These are phyloP conservation scores for Solanum chacoense DNA, from an alignment of 305 asterid species.

Conservation along the genomic window DNA sequence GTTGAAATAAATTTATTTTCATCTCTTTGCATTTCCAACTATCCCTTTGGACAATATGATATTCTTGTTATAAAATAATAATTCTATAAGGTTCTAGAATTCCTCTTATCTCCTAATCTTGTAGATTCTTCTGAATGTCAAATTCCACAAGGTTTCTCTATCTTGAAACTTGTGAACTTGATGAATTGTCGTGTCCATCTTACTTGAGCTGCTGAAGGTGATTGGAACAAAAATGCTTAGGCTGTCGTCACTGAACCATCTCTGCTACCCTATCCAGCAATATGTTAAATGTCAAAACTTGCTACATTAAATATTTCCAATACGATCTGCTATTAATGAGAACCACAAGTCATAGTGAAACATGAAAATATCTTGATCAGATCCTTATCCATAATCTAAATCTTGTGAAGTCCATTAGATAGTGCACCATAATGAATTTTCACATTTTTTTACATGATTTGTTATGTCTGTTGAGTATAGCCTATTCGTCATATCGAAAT, in stretches of 20 bases:
- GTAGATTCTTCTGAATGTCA: not conserved
- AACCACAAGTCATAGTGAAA: not conserved
- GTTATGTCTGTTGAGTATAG: not conserved
- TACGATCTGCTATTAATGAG: not conserved
- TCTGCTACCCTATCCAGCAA: not conserved
- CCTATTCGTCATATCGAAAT: not conserved
- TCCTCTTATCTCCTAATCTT: not conserved
- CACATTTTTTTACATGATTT: not conserved
- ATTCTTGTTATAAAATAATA: not conserved
- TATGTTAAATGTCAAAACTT: not conserved
- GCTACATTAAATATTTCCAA: not conserved
- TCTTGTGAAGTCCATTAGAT: not conserved
- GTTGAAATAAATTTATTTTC: not conserved
- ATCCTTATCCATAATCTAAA: not conserved
- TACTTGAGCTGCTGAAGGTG: not conserved
- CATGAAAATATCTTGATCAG: not conserved
- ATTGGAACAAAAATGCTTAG: not conserved
- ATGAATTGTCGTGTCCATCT: not conserved
- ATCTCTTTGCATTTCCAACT: not conserved
- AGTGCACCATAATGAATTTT: not conserved
- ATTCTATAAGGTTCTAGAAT: not conserved
- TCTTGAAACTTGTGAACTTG: not conserved
- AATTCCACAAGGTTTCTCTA: not conserved
- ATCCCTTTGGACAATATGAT: not conserved
- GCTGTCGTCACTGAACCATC: not conserved